Evolutionary conservation across 2,329 filamentous ascomycete species (phyloP).

Genomic region (Xylaria sp.): DNA sequence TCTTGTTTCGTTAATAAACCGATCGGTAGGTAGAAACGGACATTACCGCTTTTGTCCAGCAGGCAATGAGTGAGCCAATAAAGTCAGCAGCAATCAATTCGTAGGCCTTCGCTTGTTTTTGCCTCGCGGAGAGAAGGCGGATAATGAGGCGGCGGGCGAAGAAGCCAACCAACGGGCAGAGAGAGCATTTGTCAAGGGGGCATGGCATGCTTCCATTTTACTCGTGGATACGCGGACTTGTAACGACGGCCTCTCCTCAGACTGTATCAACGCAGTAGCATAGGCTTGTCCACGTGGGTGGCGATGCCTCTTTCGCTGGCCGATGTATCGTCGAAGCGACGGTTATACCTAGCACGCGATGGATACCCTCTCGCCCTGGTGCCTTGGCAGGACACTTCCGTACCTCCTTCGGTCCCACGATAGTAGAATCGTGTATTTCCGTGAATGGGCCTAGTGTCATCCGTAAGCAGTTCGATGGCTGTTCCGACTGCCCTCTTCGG

Average conservation of each 20-base stretch:
- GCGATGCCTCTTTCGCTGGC: neutral
- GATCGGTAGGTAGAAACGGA: neutral
- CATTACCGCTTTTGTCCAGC: no score
- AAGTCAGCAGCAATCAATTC: neutral
- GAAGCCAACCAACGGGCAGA: neutral
- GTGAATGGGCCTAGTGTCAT: no score
- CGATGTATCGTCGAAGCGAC: neutral
- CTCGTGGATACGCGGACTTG: neutral
- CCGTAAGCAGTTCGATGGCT: no score
- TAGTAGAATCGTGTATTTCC: no score
- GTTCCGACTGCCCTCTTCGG: no score
- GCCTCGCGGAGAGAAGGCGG: neutral
- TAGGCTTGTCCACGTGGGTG: neutral
- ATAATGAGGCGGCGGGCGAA: constrained; percentile 1
- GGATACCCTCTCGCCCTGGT: neutral
- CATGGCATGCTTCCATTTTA: neutral
- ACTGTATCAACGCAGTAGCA: no score
- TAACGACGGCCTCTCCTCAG: neutral
- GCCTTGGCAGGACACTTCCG: neutral
- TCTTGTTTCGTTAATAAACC: neutral
- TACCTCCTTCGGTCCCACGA: neutral
- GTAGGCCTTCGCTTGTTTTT: constrained; percentile 2
- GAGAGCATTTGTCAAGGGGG: no score
- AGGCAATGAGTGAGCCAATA: no score
- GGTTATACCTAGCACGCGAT: neutral